A percentile compares a stretch with the other conserved stretches of the same genome.
These are phyloP conservation scores for Cordyceps cateniannulata DNA, from an alignment of 2,329 filamentous ascomycete species.

Conservation along the genomic window DNA sequence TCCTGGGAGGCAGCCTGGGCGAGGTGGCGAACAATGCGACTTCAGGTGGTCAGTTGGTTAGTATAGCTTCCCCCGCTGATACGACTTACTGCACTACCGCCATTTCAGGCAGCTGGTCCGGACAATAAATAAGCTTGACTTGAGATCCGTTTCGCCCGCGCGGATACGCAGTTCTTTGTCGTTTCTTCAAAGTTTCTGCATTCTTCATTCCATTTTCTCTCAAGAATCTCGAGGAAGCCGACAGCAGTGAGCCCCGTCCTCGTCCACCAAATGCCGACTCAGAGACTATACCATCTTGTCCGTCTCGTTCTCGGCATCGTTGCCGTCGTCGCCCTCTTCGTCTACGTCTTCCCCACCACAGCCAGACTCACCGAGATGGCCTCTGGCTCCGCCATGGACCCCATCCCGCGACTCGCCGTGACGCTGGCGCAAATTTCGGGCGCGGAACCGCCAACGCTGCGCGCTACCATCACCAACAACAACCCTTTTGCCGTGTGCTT, in stretches of 20 bases:
- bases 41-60: background rate
- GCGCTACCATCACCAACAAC: constrained; percentile 31
- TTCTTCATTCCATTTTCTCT: background rate
- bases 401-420: constrained; percentile 23
- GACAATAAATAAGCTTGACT: background rate
- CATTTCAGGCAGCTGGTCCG: background rate
- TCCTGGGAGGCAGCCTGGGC: background rate
- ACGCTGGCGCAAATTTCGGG: constrained; percentile 24
- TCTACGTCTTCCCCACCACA: background rate
- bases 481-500: constrained; percentile 29
- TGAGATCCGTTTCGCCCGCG: background rate
- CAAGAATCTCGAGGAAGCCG: background rate
- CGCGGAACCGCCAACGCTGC: constrained; percentile 27
- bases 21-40: background rate
- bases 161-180: background rate
- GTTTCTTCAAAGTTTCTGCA: background rate
- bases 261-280: background rate
- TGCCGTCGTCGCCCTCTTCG: background rate
- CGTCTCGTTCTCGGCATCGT: background rate
- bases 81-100: background rate
- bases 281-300: background rate
- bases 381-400: background rate
- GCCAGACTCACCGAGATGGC: background rate
- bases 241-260: background rate
- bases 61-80: background rate